Base-by-base conservation (phyloP, 2,329 filamentous ascomycete species). In the Chaetomiaceae sp. region DNA sequence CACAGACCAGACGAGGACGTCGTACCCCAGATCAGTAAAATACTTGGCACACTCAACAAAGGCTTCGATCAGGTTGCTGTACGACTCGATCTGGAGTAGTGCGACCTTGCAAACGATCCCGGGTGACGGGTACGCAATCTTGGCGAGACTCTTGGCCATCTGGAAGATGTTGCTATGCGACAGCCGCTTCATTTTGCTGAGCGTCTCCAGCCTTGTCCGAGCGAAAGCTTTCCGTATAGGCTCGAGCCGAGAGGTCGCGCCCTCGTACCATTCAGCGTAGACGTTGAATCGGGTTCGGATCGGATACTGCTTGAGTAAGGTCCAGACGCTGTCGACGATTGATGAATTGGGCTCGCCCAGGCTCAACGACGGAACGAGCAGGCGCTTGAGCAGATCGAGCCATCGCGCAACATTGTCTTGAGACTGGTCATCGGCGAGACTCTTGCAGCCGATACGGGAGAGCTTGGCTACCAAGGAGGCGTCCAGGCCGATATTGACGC, bases 41-140 rank as follows among this genome's bases (percentile, higher is more conserved):
- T 96, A 96, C 63, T 89, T 86, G 34, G 89, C 90, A 65, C 91
- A 96, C 66, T 96, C 90, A 13, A 97, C 91, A 56, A 99, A 89
- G 5, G 90, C 89, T 57, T 96, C 89, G 52, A 96, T 96, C 56
- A 99, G 79, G 66, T 97, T 99, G 66, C 87, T 88, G 67, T 99
- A 99, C 0, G 87, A 86, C 69, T 99, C 91, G 54, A 96, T 89
- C 68, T 96, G 91, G 57, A 85, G 85, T 53, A 99, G 82, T 6
- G 91, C 90, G 52, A 92, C 87, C 63, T 85, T 85, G 73, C 96
- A 96, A 21, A 97, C 91, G 52, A 96, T 80, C 23, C 92, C 92
- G 1, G 94, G 95, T 38, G 90, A 94, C 1, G 90, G 85, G 63
- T 90, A 88, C 23, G 91, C 90, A n/a, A 91, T 87, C 70, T 96